Evolutionary conservation across 139 green algal genomes (phyloP).

Genomic region (Diplosphaera chodatii): DNA sequence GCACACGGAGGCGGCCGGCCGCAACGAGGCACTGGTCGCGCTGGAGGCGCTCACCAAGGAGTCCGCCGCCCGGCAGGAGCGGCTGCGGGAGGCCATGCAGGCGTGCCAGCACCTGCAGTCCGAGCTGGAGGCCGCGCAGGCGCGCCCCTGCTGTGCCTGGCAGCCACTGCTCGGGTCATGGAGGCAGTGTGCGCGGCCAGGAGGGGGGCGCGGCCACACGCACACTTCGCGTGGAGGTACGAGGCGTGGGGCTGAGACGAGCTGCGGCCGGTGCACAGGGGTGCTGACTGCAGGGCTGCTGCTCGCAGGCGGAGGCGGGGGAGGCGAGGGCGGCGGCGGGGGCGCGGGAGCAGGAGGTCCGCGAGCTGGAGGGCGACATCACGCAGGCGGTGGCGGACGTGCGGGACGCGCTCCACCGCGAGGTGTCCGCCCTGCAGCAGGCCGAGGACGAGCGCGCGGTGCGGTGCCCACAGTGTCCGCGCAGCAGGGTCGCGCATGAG

Average conservation of each 20-base stretch:
- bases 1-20: not conserved
- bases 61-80: not conserved
- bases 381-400: slow-evolving; percentile 22
- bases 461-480: too few species aligned
- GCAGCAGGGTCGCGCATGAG: too few species aligned
- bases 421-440: slow-evolving; percentile 17
- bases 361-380: not conserved
- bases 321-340: too few species aligned
- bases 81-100: slow-evolving; percentile 11
- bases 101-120: not conserved
- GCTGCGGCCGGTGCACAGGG: too few species aligned
- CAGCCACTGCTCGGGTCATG: too few species aligned
- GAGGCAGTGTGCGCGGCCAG: too few species aligned
- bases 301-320: not conserved
- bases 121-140: not conserved
- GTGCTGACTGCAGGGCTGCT: too few species aligned
- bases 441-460: not conserved
- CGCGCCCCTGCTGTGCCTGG: too few species aligned
- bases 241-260: too few species aligned
- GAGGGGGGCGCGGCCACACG: too few species aligned
- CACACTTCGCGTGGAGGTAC: too few species aligned
- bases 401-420: slow-evolving; percentile 22
- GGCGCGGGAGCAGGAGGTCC: not conserved
- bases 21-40: not conserved
- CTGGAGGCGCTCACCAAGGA: slow-evolving; percentile 5